Conservation (phyloP, 306 rosid species). For the Cicer judaicum region DNA sequence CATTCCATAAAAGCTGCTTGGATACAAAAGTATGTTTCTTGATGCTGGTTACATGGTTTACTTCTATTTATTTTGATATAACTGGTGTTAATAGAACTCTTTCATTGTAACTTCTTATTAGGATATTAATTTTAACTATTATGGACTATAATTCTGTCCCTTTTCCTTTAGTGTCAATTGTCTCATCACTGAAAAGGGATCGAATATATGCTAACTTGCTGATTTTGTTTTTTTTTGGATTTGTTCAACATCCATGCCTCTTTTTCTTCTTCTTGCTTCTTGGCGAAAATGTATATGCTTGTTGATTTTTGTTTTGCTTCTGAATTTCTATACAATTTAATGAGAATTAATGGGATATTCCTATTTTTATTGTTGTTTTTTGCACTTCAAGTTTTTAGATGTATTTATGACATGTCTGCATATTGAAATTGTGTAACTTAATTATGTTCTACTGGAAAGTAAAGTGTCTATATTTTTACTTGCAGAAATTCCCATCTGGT, state of each 20-base stretch:
- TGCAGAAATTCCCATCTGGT: constrained; percentile 93
- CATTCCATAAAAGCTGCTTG: constrained; percentile 93
- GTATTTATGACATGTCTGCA: constrained; percentile 27
- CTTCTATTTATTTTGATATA: constrained; percentile 25
- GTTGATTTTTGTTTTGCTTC: constrained; percentile 3
- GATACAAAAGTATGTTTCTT: constrained; percentile 68
- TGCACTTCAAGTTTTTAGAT: constrained; percentile 30
- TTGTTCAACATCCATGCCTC: not conserved
- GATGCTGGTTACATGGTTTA: constrained; percentile 6
- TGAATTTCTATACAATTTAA: constrained; percentile 34
- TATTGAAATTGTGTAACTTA: constrained; percentile 10
- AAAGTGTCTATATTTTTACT: constrained; percentile 40
- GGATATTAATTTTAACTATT: constrained; percentile 28
- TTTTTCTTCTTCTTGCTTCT: constrained; percentile 26
- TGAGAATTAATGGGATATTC: constrained; percentile 31
- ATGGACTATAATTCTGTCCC: constrained; percentile 22
- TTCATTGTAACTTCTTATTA: constrained; percentile 1
- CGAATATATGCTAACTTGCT: constrained; percentile 33
- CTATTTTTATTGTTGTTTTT: constrained; percentile 3
- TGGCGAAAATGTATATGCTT: not conserved
- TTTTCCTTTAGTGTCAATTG: constrained; percentile 3
- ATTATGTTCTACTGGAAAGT: constrained; percentile 28
- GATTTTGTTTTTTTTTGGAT: not conserved
- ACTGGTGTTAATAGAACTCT: constrained; percentile 17
- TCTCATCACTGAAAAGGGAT: not conserved